Conservation (phyloP, 192 early-diverging fungal genomes). For the Borealophlyctis nickersoniae region DNA sequence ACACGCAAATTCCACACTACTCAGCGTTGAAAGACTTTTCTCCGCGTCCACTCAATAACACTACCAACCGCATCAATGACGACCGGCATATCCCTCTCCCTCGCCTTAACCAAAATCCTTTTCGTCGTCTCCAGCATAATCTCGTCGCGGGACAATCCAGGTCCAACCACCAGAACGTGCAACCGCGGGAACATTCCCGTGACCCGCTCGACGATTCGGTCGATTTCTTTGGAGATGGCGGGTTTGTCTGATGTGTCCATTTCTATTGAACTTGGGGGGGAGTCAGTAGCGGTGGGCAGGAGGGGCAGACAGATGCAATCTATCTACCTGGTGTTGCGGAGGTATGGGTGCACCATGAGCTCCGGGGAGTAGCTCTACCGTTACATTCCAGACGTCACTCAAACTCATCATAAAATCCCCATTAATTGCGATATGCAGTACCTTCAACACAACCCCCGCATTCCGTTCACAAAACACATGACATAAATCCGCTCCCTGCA, state of each 20-base stretch:
- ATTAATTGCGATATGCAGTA: slow-evolving; percentile 2
- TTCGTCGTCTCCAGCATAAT: slow-evolving; percentile 63
- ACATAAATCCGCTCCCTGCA: slow-evolving; percentile 77
- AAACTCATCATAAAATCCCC: too few relatives aligned
- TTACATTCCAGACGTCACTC: not conserved
- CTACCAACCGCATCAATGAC: slow-evolving; percentile 84
- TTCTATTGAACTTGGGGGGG: slow-evolving; percentile 16
- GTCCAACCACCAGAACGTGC: slow-evolving; percentile 87
- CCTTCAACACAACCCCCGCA: slow-evolving; percentile 76
- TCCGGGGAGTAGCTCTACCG: slow-evolving; percentile 71
- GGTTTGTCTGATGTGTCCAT: slow-evolving; percentile 19
- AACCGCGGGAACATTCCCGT: slow-evolving; percentile 57
- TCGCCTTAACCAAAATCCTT: slow-evolving; percentile 67
- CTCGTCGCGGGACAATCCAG: slow-evolving; percentile 80
- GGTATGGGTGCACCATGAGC: slow-evolving; percentile 89
- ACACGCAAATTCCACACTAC: not conserved
- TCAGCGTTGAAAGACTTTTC: not conserved
- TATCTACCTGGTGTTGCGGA: slow-evolving; percentile 47
- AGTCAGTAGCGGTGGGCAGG: too few relatives aligned
- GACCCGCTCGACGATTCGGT: slow-evolving; percentile 40
- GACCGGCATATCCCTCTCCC: slow-evolving; percentile 59
- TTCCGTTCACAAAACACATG: slow-evolving; percentile 82
- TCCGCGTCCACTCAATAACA: not conserved
- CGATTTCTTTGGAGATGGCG: slow-evolving; percentile 3
- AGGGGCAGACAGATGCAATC: too few relatives aligned